Base-by-base conservation (phyloP, 371 early-diverging fungal genomes). In the Rhizopus arrhizus region DNA sequence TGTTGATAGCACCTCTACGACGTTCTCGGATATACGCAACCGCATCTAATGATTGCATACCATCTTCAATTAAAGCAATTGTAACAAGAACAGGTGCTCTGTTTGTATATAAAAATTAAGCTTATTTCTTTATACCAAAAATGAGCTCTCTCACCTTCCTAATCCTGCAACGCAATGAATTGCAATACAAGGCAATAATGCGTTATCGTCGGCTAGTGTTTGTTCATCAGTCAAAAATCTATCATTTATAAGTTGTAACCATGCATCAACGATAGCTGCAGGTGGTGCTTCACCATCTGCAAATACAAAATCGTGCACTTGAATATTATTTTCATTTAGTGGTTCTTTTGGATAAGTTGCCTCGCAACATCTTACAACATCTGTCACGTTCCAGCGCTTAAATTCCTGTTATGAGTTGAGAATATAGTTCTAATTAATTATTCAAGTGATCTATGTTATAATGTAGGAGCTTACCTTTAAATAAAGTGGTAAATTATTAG, bases 331-430 rank as follows among this genome's bases (percentile, higher is more conserved):
- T 43, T 70, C 80, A 58, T 79, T 81, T 28, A 94, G 70, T 4
- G 81, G 81, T 28, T 81, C 85, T 46, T 78, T 80, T 31, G 86
- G 75, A 68, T 97, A 97, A 8, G 95, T 95, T 15, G 95, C 93
- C 66, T 96, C 93, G 77, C 96, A 95, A 16, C 92, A 94, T 36
- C 95, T 84, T 7, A 95, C 95, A 10, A 95, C 91, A 58, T 95
- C 95, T 6, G 89, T 90, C 31, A 94, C 95, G 60, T 85, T 77
- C 67, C 90, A 84, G 50, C 83, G 70, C 53, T 75, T 69, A 48
- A 78, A 78, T 64, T 68, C 64, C 68, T 68, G 43, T n/a, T 28
- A 43, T 43, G 42, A 16, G 33, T 43, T 10, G 22, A 22, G 2
- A 22, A 22, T 22, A 22, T 22, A 22, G 22, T 22, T 22, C 22